These are phyloP conservation scores for Fraxinus sp. DNA, from an alignment of 305 asterid species.

Conservation along the genomic window DNA sequence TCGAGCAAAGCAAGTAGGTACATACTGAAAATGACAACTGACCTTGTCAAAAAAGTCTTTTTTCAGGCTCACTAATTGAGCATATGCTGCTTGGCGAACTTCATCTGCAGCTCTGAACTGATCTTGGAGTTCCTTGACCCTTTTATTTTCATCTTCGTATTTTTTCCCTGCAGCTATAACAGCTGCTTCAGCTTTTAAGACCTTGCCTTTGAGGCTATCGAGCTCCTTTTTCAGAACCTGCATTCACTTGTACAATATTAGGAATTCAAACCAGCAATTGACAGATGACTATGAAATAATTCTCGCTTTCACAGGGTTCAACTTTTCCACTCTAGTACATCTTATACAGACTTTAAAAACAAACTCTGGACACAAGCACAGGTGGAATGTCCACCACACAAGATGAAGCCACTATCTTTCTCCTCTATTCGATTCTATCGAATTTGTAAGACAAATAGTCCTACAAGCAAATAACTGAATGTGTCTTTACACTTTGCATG, in stretches of 20 bases:
- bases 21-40: slow-evolving; percentile 15
- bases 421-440: not conserved
- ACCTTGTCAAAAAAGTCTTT: slow-evolving; percentile 50
- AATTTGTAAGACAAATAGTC: not conserved
- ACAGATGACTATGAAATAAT: not conserved
- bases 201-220: slow-evolving; percentile 42
- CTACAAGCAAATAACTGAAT: not conserved
- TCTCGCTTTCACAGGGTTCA: not conserved
- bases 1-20: not conserved
- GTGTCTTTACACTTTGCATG: not conserved
- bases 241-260: not conserved
- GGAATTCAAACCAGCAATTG: not conserved
- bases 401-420: not conserved
- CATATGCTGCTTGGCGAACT: slow-evolving; percentile 54
- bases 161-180: slow-evolving; percentile 40
- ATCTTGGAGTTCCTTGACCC: slow-evolving; percentile 44
- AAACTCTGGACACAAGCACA: not conserved
- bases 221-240: slow-evolving; percentile 58
- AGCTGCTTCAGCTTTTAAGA: slow-evolving; percentile 45
- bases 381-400: not conserved
- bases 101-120: slow-evolving; percentile 53
- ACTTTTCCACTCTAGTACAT: not conserved
- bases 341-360: not conserved
- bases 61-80: slow-evolving; percentile 40
- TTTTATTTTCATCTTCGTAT: slow-evolving; percentile 41